These are phyloP conservation scores for Blakeslea trispora DNA, from an alignment of 371 early-diverging fungal genomes.

Conservation along the genomic window DNA sequence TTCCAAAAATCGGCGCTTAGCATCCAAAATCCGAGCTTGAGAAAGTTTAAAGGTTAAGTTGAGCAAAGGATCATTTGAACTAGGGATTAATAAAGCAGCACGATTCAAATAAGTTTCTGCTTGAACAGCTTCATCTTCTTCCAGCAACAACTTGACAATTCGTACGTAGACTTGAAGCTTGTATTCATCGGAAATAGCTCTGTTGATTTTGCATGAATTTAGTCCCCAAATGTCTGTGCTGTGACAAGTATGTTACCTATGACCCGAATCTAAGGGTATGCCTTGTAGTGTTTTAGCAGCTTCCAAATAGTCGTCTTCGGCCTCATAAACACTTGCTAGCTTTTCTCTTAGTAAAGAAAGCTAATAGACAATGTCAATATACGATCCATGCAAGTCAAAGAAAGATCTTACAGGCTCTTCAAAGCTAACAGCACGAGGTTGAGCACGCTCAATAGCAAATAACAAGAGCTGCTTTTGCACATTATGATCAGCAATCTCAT, in stretches of 20 bases:
- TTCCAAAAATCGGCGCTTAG: slow-evolving; percentile 83
- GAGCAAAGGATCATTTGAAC: slow-evolving; percentile 53
- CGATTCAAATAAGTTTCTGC: slow-evolving; percentile 86
- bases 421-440: slow-evolving; percentile 78
- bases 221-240: no score
- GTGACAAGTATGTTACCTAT: slow-evolving; percentile 56
- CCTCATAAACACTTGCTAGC: slow-evolving; percentile 72
- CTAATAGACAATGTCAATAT: slow-evolving; percentile 32
- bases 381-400: background rate
- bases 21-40: slow-evolving; percentile 87
- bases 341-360: slow-evolving; percentile 74
- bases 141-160: slow-evolving; percentile 80
- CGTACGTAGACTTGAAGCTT: slow-evolving; percentile 82
- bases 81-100: slow-evolving; percentile 69
- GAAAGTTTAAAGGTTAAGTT: slow-evolving; percentile 68
- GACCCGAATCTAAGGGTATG: slow-evolving; percentile 86
- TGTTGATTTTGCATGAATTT: slow-evolving; percentile 16
- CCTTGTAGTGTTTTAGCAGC: slow-evolving; percentile 82
- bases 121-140: slow-evolving; percentile 80
- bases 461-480: slow-evolving; percentile 54
- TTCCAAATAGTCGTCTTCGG: slow-evolving; percentile 76
- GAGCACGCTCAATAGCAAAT: slow-evolving; percentile 61
- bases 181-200: slow-evolving; percentile 74
- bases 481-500: slow-evolving; percentile 39
- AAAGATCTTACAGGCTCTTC: slow-evolving; percentile 74